Conservation (phyloP, 208 protist genomes). For the Naegleria fowleri region DNA sequence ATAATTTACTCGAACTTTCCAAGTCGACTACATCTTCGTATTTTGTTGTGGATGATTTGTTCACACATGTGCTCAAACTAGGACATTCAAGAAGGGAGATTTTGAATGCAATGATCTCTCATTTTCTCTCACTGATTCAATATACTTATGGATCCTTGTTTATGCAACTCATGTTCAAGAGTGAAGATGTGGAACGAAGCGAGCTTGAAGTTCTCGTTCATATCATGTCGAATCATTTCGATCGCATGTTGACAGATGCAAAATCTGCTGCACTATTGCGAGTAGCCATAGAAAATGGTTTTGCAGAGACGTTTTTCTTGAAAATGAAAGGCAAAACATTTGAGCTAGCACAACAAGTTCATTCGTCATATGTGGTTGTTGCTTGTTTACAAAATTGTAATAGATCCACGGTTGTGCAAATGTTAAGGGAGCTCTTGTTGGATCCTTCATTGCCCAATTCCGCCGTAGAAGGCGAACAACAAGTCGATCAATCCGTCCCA, state of each 20-base stretch:
- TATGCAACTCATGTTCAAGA: too few species aligned
- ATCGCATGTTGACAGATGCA: not conserved
- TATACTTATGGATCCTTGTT: too few species aligned
- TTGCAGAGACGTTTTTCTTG: not conserved
- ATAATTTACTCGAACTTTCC: too few species aligned
- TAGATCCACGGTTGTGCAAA: not conserved
- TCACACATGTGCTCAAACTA: not conserved
- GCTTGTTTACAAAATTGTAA: not conserved
- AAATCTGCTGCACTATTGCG: not conserved
- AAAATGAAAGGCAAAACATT: not conserved
- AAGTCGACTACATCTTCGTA: not conserved
- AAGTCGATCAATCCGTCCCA: too few species aligned
- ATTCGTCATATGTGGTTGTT: not conserved
- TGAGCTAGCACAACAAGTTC: not conserved
- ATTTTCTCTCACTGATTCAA: too few species aligned
- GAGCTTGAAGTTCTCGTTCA: not conserved
- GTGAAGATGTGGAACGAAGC: not conserved
- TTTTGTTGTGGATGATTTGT: not conserved
- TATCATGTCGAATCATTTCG: not conserved
- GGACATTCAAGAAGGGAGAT: too few species aligned
- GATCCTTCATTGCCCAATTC: not conserved
- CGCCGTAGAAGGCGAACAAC: too few species aligned
- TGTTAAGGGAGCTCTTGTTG: not conserved
- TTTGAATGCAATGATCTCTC: too few species aligned
- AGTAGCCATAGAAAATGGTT: not conserved